phyloP scores from a whole-genome alignment of 345 rosid species.

The Arabidopsis suecica region DNA sequence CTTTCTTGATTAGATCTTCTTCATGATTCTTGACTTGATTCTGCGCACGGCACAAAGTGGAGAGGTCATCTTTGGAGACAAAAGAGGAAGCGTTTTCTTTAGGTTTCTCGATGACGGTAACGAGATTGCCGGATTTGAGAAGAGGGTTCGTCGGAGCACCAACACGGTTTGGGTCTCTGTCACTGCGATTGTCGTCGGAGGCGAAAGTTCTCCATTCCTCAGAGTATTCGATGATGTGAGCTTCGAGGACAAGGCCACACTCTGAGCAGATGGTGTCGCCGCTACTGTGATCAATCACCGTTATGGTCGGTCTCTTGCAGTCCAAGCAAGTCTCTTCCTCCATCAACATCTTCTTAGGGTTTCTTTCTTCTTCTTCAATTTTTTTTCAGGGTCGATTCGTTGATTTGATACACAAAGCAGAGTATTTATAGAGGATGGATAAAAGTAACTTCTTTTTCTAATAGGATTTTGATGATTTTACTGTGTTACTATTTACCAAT shows the following conservation, averaged over 20 bases:
- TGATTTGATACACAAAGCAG: neutral
- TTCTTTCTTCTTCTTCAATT: neutral
- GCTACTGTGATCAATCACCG: neutral
- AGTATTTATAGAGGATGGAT: conserved; percentile 9
- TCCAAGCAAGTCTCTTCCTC: conserved; percentile 22
- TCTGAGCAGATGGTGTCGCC: conserved; percentile 30
- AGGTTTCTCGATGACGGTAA: conserved; percentile 25
- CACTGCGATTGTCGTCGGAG: too few species aligned
- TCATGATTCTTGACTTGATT: conserved; percentile 7
- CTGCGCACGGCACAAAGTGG: neutral
- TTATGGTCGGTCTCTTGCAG: conserved; percentile 22
- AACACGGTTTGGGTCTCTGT: too few species aligned
- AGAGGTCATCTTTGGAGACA: neutral
- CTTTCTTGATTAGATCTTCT: conserved; percentile 22
- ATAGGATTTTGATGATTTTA: conserved; percentile 13
- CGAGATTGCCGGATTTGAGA: neutral
- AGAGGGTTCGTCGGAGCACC: too few species aligned
- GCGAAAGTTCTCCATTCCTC: too few species aligned
- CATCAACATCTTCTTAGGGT: conserved; percentile 23
- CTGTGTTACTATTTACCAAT: neutral
- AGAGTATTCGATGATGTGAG: too few species aligned
- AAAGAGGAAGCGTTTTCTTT: neutral
- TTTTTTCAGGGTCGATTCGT: neutral
- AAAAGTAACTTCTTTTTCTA: neutral
- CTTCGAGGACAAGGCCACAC: too few species aligned